A percentile compares a stretch with the other conserved stretches of the same genome.
Conservation (phyloP, 495 filamentous ascomycete genomes). For the Elaphomyces granulatus region DNA sequence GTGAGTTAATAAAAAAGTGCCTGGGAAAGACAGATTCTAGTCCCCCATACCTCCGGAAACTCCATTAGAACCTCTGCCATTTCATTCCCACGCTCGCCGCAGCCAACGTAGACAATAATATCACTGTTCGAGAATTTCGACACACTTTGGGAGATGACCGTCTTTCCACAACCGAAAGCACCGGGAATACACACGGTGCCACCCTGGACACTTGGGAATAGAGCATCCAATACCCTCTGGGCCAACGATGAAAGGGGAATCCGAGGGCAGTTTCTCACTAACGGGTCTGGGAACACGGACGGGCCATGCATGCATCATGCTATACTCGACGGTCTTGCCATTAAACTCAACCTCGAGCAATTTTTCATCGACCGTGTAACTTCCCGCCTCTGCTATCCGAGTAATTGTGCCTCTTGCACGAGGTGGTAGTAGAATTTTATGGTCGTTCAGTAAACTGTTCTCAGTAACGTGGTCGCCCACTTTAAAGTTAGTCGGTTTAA, state of each 20-base stretch:
- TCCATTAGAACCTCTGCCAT: conserved; percentile 99
- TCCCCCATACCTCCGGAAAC: conserved; percentile 60
- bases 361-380: conserved; percentile 88
- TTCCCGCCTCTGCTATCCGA: conserved; percentile 70
- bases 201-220: conserved; percentile 96
- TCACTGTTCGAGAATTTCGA: conserved; percentile 99
- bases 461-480: conserved; percentile 96
- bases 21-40: neutral
- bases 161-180: conserved; percentile 98
- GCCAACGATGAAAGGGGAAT: conserved; percentile 85
- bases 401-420: conserved; percentile 86
- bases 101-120: conserved; percentile 97
- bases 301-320: conserved; percentile 99
- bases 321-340: conserved; percentile 78
- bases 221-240: conserved; percentile 90
- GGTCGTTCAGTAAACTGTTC: conserved; percentile 87
- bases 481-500: conserved; percentile 69
- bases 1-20: conserved; percentile 1
- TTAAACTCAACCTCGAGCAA: conserved; percentile 95
- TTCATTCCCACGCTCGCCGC: conserved; percentile 96
- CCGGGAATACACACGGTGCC: conserved; percentile 97
- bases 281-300: conserved; percentile 88
- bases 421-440: conserved; percentile 91
- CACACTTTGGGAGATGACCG: conserved; percentile 93
- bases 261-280: conserved; percentile 75